Evolutionary conservation across 495 filamentous ascomycete genomes (phyloP), one percentile per base, ranked within the genome.

Genomic region (Aspergillus saccharolyticus): DNA sequence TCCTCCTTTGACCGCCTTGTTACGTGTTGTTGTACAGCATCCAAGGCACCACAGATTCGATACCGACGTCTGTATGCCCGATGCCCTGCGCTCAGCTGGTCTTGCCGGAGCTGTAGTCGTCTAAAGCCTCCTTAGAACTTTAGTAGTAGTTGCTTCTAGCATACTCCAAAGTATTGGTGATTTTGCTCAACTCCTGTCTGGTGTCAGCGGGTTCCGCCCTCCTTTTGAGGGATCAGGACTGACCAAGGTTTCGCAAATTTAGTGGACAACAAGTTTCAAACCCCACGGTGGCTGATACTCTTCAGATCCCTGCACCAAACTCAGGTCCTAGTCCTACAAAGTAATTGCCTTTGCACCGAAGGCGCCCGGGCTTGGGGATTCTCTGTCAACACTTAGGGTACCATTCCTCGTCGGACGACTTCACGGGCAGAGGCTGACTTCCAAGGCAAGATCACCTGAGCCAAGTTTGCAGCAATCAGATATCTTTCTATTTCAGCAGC

Each of bases 231-330:
- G 49, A 55, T 59, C 30, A 55, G 56, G 25, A 9, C 60, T 66
- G 65, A 57, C 57, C 56, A 64, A 56, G 44, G 43, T 44, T 59
- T 56, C 14, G 12, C 33, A 39, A 15, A 12, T 12, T 15, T 39
- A 39, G 33, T 10, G 33, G 51, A 52, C 59, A 22, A 53, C 49
- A 44, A 59, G 65, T 54, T n/a, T 53, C 58, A 62, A 57, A 58
- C 68, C 66, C 65, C 68, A 68, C 68, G 46, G 53, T 52, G 66
- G 56, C 63, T 66, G 66, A 61, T 58, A 57, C 68, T 50, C 45
- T 47, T 39, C 55, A 59, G 66, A 69, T 60, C 68, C 70, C 68
- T 74, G 71, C 67, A 62, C 62, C 49, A 54, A 57, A 48, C 59
- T 60, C 54, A 47, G 49, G 52, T 50, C 44, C 56, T 55, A 56